Evolutionary conservation across 129 eudicot genomes (phyloP).

Genomic region (Chrysanthemum makinoi): DNA sequence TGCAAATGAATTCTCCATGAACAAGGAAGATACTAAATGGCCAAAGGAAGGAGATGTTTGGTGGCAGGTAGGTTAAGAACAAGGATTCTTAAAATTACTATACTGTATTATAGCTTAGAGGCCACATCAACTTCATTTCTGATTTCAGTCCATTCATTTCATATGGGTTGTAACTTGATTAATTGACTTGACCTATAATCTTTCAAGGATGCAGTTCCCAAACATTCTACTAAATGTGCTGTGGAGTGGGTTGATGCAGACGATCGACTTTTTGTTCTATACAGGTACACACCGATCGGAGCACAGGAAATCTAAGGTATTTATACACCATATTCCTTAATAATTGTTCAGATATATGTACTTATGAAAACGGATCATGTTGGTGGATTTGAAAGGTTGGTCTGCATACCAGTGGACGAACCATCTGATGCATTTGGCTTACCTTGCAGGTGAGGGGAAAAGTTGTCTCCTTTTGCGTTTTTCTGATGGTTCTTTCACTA

Average conservation of each 20-base stretch:
- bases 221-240: constrained; percentile 62
- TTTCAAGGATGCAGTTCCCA: constrained; percentile 72
- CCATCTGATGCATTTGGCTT: too few relatives aligned
- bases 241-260: constrained; percentile 97
- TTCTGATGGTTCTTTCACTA: too few relatives aligned
- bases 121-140: constrained; percentile 4
- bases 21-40: constrained; percentile 81
- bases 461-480: too few relatives aligned
- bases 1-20: constrained; percentile 82
- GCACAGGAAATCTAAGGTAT: constrained; percentile 98
- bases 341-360: background rate
- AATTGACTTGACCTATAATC: constrained; percentile 7
- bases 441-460: too few relatives aligned
- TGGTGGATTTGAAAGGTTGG: constrained; percentile 59
- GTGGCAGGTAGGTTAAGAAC: constrained; percentile 80
- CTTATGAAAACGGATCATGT: background rate
- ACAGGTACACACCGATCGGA: constrained; percentile 98
- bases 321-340: background rate
- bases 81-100: background rate
- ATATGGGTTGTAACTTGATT: background rate
- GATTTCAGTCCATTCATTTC: background rate
- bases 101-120: background rate
- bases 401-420: too few relatives aligned
- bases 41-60: constrained; percentile 69
- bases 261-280: constrained; percentile 89